Evolutionary conservation across 352 stramenopile species (phyloP).

Genomic region (Pythium chondricola): DNA sequence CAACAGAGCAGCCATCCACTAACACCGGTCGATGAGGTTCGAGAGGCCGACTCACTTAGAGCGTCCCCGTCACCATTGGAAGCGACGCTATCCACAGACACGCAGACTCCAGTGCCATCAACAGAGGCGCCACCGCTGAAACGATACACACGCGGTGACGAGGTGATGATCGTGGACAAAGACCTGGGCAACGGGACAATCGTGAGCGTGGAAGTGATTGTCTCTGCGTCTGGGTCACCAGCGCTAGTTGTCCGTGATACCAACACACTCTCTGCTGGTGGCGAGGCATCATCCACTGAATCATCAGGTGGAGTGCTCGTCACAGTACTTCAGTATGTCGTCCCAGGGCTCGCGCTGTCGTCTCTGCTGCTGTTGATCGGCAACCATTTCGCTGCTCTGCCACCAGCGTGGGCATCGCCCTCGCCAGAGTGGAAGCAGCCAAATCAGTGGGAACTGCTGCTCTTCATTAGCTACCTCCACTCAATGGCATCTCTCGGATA

Average conservation of each 20-base stretch:
- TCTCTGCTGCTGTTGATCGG: not conserved
- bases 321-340: not conserved
- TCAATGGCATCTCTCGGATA: slow-evolving; percentile 9
- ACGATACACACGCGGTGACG: too few species aligned
- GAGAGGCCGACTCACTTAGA: too few species aligned
- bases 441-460: slow-evolving; percentile 21
- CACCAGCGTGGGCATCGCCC: too few species aligned
- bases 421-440: too few species aligned
- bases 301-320: not conserved
- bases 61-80: too few species aligned
- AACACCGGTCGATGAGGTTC: too few species aligned
- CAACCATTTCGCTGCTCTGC: not conserved
- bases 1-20: too few species aligned
- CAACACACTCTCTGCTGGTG: too few species aligned
- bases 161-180: not conserved
- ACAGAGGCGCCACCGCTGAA: too few species aligned
- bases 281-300: not conserved
- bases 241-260: not conserved
- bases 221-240: not conserved
- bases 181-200: not conserved
- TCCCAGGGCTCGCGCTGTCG: not conserved
- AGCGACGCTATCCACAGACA: too few species aligned
- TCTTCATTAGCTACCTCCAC: slow-evolving; percentile 21
- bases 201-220: not conserved
- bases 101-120: too few species aligned